Evolutionary conservation across 495 filamentous ascomycete genomes (phyloP), one percentile per base, ranked within the genome.

Genomic region (Xylaria venustula): DNA sequence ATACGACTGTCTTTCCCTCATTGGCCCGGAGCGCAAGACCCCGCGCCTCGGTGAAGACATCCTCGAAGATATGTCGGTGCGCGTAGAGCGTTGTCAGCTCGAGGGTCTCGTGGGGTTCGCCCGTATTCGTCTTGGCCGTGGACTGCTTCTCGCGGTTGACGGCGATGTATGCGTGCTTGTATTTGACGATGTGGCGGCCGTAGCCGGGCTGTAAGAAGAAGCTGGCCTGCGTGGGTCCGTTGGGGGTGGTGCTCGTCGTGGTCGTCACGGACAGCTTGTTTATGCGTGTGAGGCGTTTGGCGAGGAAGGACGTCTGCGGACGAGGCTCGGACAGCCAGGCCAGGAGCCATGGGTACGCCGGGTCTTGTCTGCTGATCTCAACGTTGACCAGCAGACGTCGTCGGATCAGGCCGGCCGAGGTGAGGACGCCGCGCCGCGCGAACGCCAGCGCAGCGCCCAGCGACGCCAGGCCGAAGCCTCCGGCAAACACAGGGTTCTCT

Each of bases 1-100:
- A 97, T 32, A 98, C 89, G 2, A 92, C 83, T 6, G 95, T 98
- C 74, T 96, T 97, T n/a, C 94, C 94, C 72, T 97, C 90, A 53
- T 89, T 86, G 30, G 87, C 87, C 64, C 83, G 82, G 14, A 84
- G 79, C 1, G 90, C 90, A 44, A 97, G 82, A 6, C 82, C 75
- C 68, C 93, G 90, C 9, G 94, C 93, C 68, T 98, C 90, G 9
- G 77, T 79, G 61, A 98, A 96, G 19, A 98, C 83, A 3, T 90
- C 84, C 62, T 91, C 86, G 67, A 98, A 93, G 12, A 97, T 82
- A 60, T 92, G 82, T 1, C 94, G 88, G 63, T 95, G 87, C 42
- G 87, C 80, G 75, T 94, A 98, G 25, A 98, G 82, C 3, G 95
- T 92, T 4, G 94, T 98, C 28, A 98, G 78, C 22, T 90, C 96